Evolutionary conservation across 2,329 filamentous ascomycete genomes (phyloP).

Genomic region (Fusarium ramigenum): DNA sequence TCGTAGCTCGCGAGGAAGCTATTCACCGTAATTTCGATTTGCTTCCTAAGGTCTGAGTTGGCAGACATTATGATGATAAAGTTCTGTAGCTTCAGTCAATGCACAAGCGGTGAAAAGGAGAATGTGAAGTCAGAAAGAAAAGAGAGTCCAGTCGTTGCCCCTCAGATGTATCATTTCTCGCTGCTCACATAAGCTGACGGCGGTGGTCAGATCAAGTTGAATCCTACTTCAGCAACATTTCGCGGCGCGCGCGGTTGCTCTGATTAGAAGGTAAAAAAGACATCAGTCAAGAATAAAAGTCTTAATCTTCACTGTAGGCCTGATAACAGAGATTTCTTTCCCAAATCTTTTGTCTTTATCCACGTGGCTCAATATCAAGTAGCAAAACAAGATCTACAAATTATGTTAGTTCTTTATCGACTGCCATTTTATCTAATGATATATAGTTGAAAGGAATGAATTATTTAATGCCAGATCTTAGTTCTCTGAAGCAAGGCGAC

Average conservation of each 20-base stretch:
- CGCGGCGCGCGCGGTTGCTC: neutral
- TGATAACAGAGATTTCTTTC: rapidly evolving
- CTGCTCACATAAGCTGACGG: neutral
- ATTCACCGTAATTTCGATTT: conserved; percentile 17
- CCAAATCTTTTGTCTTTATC: rapidly evolving
- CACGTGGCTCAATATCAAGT: rapidly evolving
- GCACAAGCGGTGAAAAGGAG: neutral
- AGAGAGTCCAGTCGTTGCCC: rapidly evolving
- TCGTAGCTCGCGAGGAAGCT: conserved; percentile 19
- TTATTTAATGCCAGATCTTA: rapidly evolving
- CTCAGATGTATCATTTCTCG: rapidly evolving
- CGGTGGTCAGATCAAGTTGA: neutral
- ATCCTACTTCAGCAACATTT: neutral
- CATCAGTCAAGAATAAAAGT: rapidly evolving
- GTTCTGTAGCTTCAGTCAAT: neutral
- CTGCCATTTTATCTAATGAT: rapidly evolving
- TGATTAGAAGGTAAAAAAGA: too few species aligned
- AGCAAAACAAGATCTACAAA: rapidly evolving
- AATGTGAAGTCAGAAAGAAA: rapidly evolving
- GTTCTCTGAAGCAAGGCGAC: rapidly evolving
- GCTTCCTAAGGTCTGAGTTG: neutral
- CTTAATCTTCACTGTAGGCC: rapidly evolving
- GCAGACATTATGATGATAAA: neutral
- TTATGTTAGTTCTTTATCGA: rapidly evolving
- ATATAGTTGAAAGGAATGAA: rapidly evolving